These are phyloP conservation scores for Geranium incanum DNA, from an alignment of 441 rosid genomes.

Conservation along the genomic window DNA sequence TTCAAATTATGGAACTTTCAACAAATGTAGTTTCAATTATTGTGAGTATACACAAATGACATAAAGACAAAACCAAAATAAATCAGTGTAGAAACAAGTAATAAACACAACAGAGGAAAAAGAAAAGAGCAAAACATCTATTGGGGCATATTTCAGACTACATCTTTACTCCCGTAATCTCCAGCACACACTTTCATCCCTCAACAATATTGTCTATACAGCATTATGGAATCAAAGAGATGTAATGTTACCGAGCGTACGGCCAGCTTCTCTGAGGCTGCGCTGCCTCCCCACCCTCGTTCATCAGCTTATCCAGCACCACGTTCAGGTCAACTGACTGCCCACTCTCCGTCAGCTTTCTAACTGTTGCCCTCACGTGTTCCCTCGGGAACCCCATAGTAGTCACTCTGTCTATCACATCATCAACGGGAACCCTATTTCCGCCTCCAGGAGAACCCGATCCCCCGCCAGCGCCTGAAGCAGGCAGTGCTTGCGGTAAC, in stretches of 20 bases:
- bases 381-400: conserved; percentile 89
- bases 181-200: conserved; percentile 11
- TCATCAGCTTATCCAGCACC: conserved; percentile 91
- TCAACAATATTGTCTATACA: conserved; percentile 36
- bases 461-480: conserved; percentile 50
- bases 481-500: conserved; percentile 63
- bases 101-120: conserved; percentile 5
- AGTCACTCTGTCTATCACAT: conserved; percentile 67
- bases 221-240: conserved; percentile 13
- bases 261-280: conserved; percentile 72
- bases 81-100: neutral
- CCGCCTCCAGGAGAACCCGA: conserved; percentile 58
- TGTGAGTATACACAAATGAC: conserved; percentile 28
- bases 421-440: conserved; percentile 68
- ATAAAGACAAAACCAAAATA: conserved; percentile 14
- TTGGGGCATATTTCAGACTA: neutral
- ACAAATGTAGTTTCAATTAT: conserved; percentile 16
- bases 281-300: conserved; percentile 42
- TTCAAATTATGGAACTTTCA: neutral
- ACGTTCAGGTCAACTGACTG: conserved; percentile 79
- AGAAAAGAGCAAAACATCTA: conserved; percentile 15
- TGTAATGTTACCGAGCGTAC: conserved; percentile 39
- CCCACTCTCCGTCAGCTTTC: conserved; percentile 72
- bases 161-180: conserved; percentile 12
- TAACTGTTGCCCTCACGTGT: conserved; percentile 71